A percentile compares a stretch with the other conserved stretches of the same genome.
Conservation (phyloP, 73 alveolate genomes). For the Tetrahymena borealis region DNA sequence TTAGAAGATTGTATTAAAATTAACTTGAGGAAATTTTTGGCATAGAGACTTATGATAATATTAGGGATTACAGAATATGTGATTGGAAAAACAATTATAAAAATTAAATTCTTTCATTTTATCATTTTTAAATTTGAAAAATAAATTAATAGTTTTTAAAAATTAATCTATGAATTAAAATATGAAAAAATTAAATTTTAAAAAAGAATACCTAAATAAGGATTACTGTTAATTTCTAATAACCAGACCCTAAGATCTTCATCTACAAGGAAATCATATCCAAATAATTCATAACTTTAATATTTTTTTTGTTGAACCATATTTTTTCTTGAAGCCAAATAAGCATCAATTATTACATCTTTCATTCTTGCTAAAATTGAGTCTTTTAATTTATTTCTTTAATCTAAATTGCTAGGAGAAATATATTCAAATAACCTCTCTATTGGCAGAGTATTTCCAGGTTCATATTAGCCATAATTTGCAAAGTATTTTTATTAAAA, state of each 20-base stretch:
- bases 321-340: conserved; percentile 55
- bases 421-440: background rate
- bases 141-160: too few relatives aligned
- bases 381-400: background rate
- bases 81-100: too few relatives aligned
- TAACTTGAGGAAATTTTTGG: too few relatives aligned
- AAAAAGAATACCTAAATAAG: conserved; percentile 76
- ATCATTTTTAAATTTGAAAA: too few relatives aligned
- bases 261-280: conserved; percentile 83
- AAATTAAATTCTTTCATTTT: too few relatives aligned
- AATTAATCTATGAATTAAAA: too few relatives aligned
- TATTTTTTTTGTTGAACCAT: conserved; percentile 63
- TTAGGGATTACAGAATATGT: too few relatives aligned
- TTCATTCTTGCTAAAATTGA: background rate
- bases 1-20: too few relatives aligned
- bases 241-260: conserved; percentile 86
- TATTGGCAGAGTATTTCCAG: conserved; percentile 68
- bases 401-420: conserved; percentile 21
- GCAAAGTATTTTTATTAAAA: conserved; percentile 68
- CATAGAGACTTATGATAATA: too few relatives aligned
- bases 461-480: conserved; percentile 77
- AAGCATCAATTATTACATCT: conserved; percentile 66
- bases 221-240: conserved; percentile 86
- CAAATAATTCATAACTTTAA: conserved; percentile 73
- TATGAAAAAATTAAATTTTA: too few relatives aligned